Conservation (phyloP, 768 basidiomycete species). For the Mycena kentingensis region DNA sequence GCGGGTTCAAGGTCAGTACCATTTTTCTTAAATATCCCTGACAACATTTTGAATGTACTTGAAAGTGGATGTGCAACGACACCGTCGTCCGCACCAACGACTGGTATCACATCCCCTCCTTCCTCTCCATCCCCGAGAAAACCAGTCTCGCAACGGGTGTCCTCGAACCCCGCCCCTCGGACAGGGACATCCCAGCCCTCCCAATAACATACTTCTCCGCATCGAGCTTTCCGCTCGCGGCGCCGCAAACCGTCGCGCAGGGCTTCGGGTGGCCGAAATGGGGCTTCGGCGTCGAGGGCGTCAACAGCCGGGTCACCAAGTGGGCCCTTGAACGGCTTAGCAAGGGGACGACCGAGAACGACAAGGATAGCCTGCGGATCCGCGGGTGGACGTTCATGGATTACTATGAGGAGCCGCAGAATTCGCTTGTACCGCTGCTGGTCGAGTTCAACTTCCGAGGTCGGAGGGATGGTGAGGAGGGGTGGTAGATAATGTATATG, state of each 20-base stretch:
- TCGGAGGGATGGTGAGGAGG: slow-evolving; percentile 42
- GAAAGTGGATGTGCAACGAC: slow-evolving; percentile 74
- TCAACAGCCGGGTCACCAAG: slow-evolving; percentile 71
- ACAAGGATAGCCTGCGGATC: slow-evolving; percentile 45
- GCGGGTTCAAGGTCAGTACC: no score
- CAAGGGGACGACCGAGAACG: slow-evolving; percentile 17
- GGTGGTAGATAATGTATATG: slow-evolving; percentile 33
- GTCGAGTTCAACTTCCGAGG: slow-evolving; percentile 80
- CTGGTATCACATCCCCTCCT: slow-evolving; percentile 84
- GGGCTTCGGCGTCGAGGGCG: slow-evolving; percentile 82
- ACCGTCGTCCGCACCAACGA: slow-evolving; percentile 78
- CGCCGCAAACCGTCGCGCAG: slow-evolving; percentile 73
- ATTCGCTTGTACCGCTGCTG: slow-evolving; percentile 60
- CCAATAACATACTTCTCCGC: slow-evolving; percentile 84
- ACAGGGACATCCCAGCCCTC: slow-evolving; percentile 46
- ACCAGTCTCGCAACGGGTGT: slow-evolving; percentile 54
- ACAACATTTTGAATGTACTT: no score
- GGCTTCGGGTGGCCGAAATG: slow-evolving; percentile 82
- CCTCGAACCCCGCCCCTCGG: slow-evolving; percentile 44
- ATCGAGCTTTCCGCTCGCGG: slow-evolving; percentile 74
- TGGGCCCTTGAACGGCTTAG: slow-evolving; percentile 68
- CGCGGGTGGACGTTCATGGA: slow-evolving; percentile 80
- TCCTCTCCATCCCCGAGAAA: slow-evolving; percentile 86
- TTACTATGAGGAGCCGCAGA: slow-evolving; percentile 63
- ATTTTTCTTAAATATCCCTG: no score